Evolutionary conservation across 208 protist species (phyloP).

Genomic region (Balamuthia mandrillaris): DNA sequence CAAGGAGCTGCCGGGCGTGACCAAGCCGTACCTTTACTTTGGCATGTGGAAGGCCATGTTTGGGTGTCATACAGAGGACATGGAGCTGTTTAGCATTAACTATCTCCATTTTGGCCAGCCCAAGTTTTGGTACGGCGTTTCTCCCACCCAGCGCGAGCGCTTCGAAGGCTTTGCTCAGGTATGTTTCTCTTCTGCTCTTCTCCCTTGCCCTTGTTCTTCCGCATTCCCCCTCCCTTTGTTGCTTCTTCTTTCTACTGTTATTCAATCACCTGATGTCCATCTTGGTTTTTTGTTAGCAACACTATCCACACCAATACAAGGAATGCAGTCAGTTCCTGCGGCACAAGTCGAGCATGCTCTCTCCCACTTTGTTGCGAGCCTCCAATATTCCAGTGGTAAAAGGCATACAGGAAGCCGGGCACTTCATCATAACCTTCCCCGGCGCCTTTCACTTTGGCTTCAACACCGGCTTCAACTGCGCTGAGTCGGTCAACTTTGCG

Average conservation of each 20-base stretch:
- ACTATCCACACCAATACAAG: conserved; percentile 34
- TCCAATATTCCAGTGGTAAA: conserved; percentile 36
- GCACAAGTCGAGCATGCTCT: conserved; percentile 47
- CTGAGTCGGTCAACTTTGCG: conserved; percentile 64
- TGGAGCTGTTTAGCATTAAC: conserved; percentile 52
- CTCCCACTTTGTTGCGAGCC: conserved; percentile 13
- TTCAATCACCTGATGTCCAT: too few species aligned
- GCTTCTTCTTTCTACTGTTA: background rate
- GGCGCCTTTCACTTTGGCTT: conserved; percentile 61
- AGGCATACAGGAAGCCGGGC: conserved; percentile 39
- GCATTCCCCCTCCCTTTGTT: background rate
- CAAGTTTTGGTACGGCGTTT: conserved; percentile 54
- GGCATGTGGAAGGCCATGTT: conserved; percentile 52
- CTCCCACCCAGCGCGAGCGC: background rate
- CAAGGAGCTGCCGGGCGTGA: conserved; percentile 44
- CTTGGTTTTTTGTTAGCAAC: too few species aligned
- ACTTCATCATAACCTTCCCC: conserved; percentile 63
- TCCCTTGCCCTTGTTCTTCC: background rate
- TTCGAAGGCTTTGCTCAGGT: conserved; percentile 26
- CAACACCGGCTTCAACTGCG: conserved; percentile 60
- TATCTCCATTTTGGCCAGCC: conserved; percentile 44
- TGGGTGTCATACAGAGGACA: conserved; percentile 58
- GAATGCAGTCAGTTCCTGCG: conserved; percentile 42
- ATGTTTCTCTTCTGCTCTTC: background rate
- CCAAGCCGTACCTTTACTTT: conserved; percentile 50